These are phyloP conservation scores for Lactifluus hygrophoroides DNA, from an alignment of 768 basidiomycete species.

Conservation along the genomic window DNA sequence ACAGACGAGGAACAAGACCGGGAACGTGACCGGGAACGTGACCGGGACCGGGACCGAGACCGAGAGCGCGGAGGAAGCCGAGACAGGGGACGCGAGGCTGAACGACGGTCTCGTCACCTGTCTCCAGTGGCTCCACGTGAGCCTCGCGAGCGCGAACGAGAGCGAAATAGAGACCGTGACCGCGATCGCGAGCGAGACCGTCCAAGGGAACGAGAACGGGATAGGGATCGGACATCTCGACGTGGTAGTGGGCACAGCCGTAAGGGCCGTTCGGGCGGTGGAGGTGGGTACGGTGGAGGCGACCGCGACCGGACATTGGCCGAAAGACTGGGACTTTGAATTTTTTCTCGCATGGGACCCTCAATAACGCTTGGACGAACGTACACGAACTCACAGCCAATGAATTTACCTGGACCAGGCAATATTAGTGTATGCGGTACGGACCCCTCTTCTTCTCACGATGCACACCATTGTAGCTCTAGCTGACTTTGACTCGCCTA, in stretches of 20 bases:
- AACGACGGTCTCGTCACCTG: conserved; percentile 10
- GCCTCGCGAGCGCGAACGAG: conserved; percentile 19
- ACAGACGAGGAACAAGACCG: too few species aligned
- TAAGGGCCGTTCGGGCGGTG: conserved; percentile 28
- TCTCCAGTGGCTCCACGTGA: conserved; percentile 10
- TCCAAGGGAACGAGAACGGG: conserved; percentile 14
- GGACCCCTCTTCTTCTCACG: conserved; percentile 18
- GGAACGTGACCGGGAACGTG: conserved; percentile 27
- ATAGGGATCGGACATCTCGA: conserved; percentile 21
- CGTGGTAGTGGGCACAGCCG: conserved; percentile 21
- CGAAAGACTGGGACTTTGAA: conserved; percentile 74
- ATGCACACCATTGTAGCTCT: conserved; percentile 24
- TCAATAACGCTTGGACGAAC: conserved; percentile 20
- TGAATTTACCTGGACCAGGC: conserved; percentile 13
- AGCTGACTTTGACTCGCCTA: conserved; percentile 26
- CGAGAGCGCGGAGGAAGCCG: conserved; percentile 31
- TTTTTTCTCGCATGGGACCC: conserved; percentile 12
- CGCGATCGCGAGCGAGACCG: conserved; percentile 21
- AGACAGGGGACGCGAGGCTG: conserved; percentile 24
- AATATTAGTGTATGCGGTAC: conserved; percentile 33
- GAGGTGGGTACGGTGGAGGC: conserved; percentile 29
- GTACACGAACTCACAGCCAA: conserved; percentile 16
- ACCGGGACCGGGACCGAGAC: conserved; percentile 29
- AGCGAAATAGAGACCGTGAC: conserved; percentile 21
- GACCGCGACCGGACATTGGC: conserved; percentile 72